Evolutionary conservation across 1,284 basidiomycete genomes (phyloP), one percentile per base, ranked within the genome.

Genomic region (Vanrija humicola): DNA sequence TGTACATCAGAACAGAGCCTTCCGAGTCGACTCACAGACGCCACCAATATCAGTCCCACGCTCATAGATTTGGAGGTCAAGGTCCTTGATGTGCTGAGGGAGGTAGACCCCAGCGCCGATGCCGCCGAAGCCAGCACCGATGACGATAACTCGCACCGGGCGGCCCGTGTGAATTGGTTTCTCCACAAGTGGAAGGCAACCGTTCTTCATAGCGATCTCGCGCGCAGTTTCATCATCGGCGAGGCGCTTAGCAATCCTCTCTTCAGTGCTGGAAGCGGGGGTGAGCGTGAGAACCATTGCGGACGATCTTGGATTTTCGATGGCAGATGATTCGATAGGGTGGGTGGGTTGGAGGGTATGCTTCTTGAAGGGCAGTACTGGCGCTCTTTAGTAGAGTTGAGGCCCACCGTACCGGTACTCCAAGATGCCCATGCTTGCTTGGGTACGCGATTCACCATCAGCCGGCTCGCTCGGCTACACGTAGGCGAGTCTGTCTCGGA

Each of bases 101-200:
- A 54, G 39, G 45, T 53, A 44, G 47, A 59, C 45, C 14, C 39
- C 43, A 1, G 46, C 38, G 15, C 48, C 48, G 45, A 59, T 46
- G 5, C 58, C 58, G n/a, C 47, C 47, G 42, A 59, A 59, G 6
- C 58, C 58, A 0, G 54, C 54, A 12, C 58, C 58, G 46, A 59
- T 40, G 23, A 39, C 48, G 25, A 59, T 48, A 14, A 59, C 54
- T 21, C 58, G 58, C 40, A 59, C 38, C 1, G 8, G 34, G 1
- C 54, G 58, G 2, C 54, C 54, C 5, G 43, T 43, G 12, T 19
- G 38, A 5, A 58, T 26, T 1, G 46, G 38, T 5, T 49, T 40
- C 15, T 54, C 52, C 21, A 54, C 48, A 16, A 58, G 53, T 1
- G 52, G 46, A 5, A 49, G 38, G 6, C 43, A 40, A 16, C 52